Percentiles rank a stretch among this genome's conserved stretches.
Evolutionary conservation across 495 filamentous ascomycete genomes (phyloP).

Genomic region (Tuber indicum): DNA sequence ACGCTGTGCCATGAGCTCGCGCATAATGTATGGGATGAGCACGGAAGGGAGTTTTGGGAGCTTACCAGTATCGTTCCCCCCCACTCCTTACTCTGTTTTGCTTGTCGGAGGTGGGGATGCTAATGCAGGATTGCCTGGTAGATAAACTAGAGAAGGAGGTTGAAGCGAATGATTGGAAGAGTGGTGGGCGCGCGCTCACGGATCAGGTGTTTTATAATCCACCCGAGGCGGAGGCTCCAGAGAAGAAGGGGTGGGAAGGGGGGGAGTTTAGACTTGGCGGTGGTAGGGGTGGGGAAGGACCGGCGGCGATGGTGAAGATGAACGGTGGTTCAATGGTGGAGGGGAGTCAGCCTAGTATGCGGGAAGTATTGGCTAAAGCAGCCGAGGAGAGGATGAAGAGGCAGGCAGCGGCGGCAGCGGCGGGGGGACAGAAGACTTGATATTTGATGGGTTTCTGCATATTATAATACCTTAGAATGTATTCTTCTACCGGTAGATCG

Average conservation of each 20-base stretch:
- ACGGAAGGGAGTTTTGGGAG: conserved; percentile 84
- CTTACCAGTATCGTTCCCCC: conserved; percentile 51
- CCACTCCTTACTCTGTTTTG: neutral
- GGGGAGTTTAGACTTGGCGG: conserved; percentile 75
- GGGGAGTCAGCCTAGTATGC: conserved; percentile 44
- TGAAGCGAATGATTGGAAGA: conserved; percentile 65
- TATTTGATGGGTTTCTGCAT: neutral
- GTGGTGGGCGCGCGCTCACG: conserved; percentile 58
- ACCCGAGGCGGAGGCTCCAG: conserved; percentile 49
- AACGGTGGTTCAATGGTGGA: conserved; percentile 65
- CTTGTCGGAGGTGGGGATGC: neutral
- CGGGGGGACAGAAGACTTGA: neutral
- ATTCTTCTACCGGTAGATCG: conserved; percentile 6
- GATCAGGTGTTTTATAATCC: conserved; percentile 67
- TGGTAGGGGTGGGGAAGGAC: neutral
- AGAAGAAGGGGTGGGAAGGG: conserved; percentile 77
- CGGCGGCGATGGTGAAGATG: conserved; percentile 52
- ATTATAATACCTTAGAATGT: neutral
- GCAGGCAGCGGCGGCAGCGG: conserved; percentile 8
- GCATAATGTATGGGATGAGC: conserved; percentile 77
- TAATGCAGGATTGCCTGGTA: neutral
- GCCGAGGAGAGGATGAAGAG: conserved; percentile 39
- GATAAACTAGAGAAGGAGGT: conserved; percentile 79
- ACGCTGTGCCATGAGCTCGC: conserved; percentile 93
- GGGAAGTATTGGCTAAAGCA: conserved; percentile 41